Percentiles rank a stretch among this genome's conserved stretches.
phyloP scores from a whole-genome alignment of 352 stramenopile genomes.

The Blastocystis sp. region DNA sequence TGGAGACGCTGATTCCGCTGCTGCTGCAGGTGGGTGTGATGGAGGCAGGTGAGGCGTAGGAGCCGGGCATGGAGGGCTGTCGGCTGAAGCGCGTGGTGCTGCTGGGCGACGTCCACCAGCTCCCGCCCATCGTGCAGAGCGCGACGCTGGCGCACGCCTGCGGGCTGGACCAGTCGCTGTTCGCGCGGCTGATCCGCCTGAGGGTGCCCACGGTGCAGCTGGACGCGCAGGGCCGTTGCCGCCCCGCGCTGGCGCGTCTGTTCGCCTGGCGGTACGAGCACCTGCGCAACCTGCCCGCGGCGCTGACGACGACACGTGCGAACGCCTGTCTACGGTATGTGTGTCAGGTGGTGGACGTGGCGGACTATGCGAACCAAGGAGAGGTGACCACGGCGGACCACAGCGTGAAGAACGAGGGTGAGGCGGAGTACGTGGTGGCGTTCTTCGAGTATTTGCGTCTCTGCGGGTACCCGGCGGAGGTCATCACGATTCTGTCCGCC shows the following conservation, averaged over 20 bases:
- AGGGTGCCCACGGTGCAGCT: constrained; percentile 86
- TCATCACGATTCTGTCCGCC: constrained; percentile 88
- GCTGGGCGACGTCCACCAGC: constrained; percentile 87
- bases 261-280: constrained; percentile 84
- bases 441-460: constrained; percentile 87
- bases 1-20: constrained; percentile 87
- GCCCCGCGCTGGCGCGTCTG: constrained; percentile 81
- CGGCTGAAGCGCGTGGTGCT: constrained; percentile 88
- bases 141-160: constrained; percentile 82
- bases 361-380: constrained; percentile 78
- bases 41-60: constrained; percentile 27
- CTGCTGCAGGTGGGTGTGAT: constrained; percentile 78
- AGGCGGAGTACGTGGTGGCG: constrained; percentile 88
- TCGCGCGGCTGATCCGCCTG: constrained; percentile 87
- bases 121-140: constrained; percentile 86
- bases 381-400: constrained; percentile 79
- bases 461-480: constrained; percentile 84
- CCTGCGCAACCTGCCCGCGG: constrained; percentile 77
- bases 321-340: constrained; percentile 85
- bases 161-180: constrained; percentile 89
- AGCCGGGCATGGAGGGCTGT: constrained; percentile 51
- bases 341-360: constrained; percentile 86
- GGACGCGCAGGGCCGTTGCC: constrained; percentile 80
- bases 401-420: constrained; percentile 89
- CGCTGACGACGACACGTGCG: constrained; percentile 75